Percentiles rank a stretch among this genome's conserved stretches.
These are phyloP conservation scores for Calonectria naviculata DNA, from an alignment of 2,329 filamentous ascomycete species.

Conservation along the genomic window DNA sequence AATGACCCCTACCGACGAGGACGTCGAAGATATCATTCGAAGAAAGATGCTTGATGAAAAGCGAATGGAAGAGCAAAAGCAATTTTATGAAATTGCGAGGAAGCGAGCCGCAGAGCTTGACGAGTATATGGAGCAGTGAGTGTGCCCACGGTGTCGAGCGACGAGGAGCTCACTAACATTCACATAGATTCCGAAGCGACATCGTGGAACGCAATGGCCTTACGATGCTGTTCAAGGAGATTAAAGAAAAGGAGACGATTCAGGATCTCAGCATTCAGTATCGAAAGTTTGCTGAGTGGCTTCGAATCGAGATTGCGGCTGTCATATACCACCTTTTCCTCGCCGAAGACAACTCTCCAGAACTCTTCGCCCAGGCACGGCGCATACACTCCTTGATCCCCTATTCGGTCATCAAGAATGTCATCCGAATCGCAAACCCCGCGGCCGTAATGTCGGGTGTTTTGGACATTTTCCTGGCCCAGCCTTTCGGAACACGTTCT, in stretches of 20 bases:
- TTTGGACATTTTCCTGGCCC: conserved; percentile 93
- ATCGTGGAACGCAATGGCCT: conserved; percentile 82
- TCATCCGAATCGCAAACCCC: conserved; percentile 95
- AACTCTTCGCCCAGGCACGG: conserved; percentile 93
- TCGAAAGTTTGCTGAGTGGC: conserved; percentile 98
- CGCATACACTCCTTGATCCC: conserved; percentile 95
- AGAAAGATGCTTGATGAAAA: conserved; percentile 88
- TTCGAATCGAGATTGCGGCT: conserved; percentile 95
- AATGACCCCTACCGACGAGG: conserved; percentile 81
- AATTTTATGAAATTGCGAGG: conserved; percentile 95
- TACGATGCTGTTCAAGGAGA: conserved; percentile 92
- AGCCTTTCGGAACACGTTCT: conserved; percentile 91
- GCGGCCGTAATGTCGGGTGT: conserved; percentile 97
- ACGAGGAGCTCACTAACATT: conserved; percentile 29
- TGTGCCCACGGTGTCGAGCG: background rate
- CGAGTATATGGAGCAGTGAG: conserved; percentile 95
- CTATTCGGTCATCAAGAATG: conserved; percentile 94
- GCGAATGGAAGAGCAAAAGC: conserved; percentile 90
- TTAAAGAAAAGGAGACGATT: conserved; percentile 89
- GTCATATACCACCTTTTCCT: conserved; percentile 98
- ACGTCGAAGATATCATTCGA: conserved; percentile 81
- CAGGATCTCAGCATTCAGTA: conserved; percentile 93
- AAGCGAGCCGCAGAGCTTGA: conserved; percentile 92
- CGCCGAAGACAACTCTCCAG: conserved; percentile 97
- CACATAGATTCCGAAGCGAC: conserved; percentile 69